Percentiles rank a stretch among this genome's conserved stretches.
These are phyloP conservation scores for Prunus persica DNA, from an alignment of 306 rosid species.

Conservation along the genomic window Prunus_persica_NCBIv2 NC_034016.1:5617001-5617500, in stretches of 20 bases:
- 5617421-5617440: not conserved
- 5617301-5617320: not conserved
- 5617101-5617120: conserved; percentile 31
- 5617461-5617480: too few species aligned
- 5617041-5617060: conserved; percentile 33
- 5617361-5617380: not conserved
- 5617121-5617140: conserved; percentile 51
- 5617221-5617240: conserved; percentile 12
- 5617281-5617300: too few species aligned
- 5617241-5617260: not conserved
- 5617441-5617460: not conserved
- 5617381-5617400: not conserved
- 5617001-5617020: conserved; percentile 34
- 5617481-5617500: too few species aligned
- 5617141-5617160: conserved; percentile 47
- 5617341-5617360: not conserved
- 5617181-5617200: conserved; percentile 29
- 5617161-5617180: conserved; percentile 42
- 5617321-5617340: not conserved
- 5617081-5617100: conserved; percentile 37
- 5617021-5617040: conserved; percentile 33
- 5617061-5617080: conserved; percentile 43
- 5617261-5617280: too few species aligned
- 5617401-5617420: not conserved
- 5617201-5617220: conserved; percentile 51